Base-by-base conservation (phyloP, 768 basidiomycete genomes). In the Boletus pseudo-olivaceus region DNA sequence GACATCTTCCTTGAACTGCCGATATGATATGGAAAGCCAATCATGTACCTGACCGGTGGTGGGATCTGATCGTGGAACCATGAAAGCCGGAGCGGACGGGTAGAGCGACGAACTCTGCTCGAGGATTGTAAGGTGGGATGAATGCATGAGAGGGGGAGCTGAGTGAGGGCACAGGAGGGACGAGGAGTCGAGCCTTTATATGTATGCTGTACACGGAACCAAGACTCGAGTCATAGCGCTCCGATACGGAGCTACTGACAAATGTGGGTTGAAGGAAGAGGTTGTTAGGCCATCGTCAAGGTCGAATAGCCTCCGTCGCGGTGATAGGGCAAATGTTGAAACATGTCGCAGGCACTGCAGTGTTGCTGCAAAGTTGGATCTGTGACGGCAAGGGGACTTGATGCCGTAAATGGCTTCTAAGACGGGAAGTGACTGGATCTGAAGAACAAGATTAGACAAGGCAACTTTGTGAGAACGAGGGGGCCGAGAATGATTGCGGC, bases 11-110 rank as follows among this genome's bases (percentile, higher is more conserved):
- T 76, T 75, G 72, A 91, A 90, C 63, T 84, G 79, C 14, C 57
- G 62, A 70, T 86, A 91, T 49, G 84, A 79, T 68, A 90, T 77
- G 55, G 81, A 68, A 15, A 72, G 69, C 88, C 88, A 90, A 41
- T 73, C 65, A 30, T 75, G 71, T 51, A 82, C 69, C 52, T 70
- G 70, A 19, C 73, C 72, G 37, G 78, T 71, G 32, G 71, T 61
- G 49, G 76, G 61, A 62, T 81, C 75, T 20, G 76, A 58, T 58
- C 71, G 73, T 19, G 88, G 87, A 38, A 82, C 69, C 65, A 78
- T 80, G 75, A 89, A 90, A 59, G 80, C 83, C 38, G 81, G 74
- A 2, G 76, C 69, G 27, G 74, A 70, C 17, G 84, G 74, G 63
- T 76, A 76, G 53, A 68, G 74, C 45, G 73, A 59, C n/a, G 83